Conservation (phyloP, 148 eudicot species). For the Chenopodium suecicum region DNA sequence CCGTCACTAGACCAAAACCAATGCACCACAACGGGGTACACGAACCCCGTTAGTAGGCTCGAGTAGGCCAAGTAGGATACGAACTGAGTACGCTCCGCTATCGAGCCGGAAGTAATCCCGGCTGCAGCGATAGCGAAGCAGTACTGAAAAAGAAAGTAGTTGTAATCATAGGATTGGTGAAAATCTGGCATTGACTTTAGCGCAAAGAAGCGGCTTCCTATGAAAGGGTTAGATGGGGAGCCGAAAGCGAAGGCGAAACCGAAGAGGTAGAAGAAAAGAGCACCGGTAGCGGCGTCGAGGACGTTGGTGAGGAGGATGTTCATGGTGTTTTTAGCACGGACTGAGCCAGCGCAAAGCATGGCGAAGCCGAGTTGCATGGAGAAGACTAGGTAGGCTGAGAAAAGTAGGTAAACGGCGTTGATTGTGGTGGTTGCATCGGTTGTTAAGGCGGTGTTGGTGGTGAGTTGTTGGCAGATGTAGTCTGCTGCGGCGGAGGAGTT, state of each 20-base stretch:
- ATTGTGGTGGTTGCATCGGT: slow-evolving; percentile 1
- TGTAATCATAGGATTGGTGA: background rate
- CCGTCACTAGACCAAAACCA: slow-evolving; percentile 33
- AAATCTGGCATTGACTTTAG: background rate
- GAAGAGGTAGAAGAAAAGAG: slow-evolving; percentile 31
- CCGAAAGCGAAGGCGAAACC: slow-evolving; percentile 44
- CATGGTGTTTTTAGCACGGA: slow-evolving; percentile 38
- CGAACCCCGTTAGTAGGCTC: slow-evolving; percentile 23
- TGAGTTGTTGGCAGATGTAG: slow-evolving; percentile 1
- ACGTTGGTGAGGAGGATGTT: slow-evolving; percentile 40
- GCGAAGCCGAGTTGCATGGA: slow-evolving; percentile 46
- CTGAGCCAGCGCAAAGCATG: slow-evolving; percentile 44
- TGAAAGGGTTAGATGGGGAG: slow-evolving; percentile 35
- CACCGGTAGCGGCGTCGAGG: slow-evolving; percentile 42
- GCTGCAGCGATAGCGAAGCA: slow-evolving; percentile 29
- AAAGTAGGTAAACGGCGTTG: slow-evolving; percentile 8
- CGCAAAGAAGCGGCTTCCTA: slow-evolving; percentile 38
- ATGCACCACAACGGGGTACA: slow-evolving; percentile 26
- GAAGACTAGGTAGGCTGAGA: slow-evolving; percentile 42
- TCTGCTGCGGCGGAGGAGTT: slow-evolving; percentile 12
- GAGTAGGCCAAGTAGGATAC: slow-evolving; percentile 26
- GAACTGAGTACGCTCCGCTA: slow-evolving; percentile 29
- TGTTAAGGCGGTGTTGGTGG: slow-evolving; percentile 8
- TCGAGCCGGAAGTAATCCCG: slow-evolving; percentile 26
- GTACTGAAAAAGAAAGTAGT: slow-evolving; percentile 22